Evolutionary conservation across 306 rosid genomes (phyloP).

Genomic region (Purshia tridentata): DNA sequence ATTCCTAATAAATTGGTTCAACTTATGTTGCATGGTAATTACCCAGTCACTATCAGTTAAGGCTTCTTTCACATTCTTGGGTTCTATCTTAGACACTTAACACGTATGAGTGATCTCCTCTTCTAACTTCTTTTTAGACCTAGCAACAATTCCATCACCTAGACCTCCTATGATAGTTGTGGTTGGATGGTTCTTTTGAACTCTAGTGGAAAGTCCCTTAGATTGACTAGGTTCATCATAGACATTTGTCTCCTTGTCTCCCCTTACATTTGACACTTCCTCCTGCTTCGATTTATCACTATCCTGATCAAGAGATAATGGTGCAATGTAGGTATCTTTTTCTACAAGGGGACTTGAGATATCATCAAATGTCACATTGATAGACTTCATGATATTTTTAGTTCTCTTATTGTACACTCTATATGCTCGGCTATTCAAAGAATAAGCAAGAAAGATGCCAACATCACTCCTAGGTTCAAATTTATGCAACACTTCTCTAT

Average conservation of each 20-base stretch:
- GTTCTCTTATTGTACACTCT: not conserved
- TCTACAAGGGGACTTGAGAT: too few species aligned
- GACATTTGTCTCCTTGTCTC: too few species aligned
- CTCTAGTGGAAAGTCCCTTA: too few species aligned
- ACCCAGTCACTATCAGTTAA: not conserved
- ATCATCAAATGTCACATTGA: not conserved
- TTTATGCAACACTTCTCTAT: not conserved
- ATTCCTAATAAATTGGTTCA: not conserved
- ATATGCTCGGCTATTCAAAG: not conserved
- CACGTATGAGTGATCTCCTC: not conserved
- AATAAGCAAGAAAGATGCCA: conserved; percentile 2
- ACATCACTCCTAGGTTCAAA: not conserved
- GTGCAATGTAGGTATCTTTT: too few species aligned
- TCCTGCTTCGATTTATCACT: too few species aligned
- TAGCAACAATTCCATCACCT: too few species aligned
- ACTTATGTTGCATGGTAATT: not conserved
- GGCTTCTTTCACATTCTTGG: not conserved
- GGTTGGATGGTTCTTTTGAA: too few species aligned
- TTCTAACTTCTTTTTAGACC: too few species aligned
- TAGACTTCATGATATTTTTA: not conserved
- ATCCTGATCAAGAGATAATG: too few species aligned
- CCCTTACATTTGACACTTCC: too few species aligned
- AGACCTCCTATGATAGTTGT: not conserved
- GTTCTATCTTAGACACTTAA: not conserved
- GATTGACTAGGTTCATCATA: too few species aligned